Evolutionary conservation across 441 rosid genomes (phyloP).

Genomic region (Populus hybrid): DNA sequence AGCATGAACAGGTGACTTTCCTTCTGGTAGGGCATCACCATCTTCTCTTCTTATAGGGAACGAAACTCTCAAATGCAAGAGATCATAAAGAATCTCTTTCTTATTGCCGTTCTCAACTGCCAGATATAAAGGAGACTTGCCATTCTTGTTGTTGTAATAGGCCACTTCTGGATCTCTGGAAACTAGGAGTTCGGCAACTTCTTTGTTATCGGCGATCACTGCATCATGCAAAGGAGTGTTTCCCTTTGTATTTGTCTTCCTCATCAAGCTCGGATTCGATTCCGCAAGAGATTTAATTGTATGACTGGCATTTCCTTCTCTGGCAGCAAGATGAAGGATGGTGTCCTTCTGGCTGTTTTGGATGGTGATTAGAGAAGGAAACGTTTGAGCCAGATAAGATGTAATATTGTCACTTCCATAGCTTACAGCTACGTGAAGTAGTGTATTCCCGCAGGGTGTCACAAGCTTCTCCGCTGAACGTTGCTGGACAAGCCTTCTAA

Average conservation of each 20-base stretch:
- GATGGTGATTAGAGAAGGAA: not conserved
- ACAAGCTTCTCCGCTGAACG: too few relatives aligned
- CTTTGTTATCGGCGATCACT: not conserved
- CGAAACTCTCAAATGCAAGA: not conserved
- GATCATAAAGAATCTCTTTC: not conserved
- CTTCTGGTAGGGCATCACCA: not conserved
- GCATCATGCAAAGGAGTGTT: constrained; percentile 1
- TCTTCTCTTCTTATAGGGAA: not conserved
- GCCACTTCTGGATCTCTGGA: not conserved
- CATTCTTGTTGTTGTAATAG: not conserved
- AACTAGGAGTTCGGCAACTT: not conserved
- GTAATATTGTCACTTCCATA: not conserved
- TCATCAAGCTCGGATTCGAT: not conserved
- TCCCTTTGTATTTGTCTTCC: not conserved
- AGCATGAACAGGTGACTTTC: not conserved
- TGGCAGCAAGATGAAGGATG: not conserved
- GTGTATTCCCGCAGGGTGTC: not conserved
- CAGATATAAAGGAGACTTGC: constrained; percentile 2
- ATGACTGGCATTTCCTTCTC: not conserved
- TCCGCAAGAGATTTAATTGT: not conserved
- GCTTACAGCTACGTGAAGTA: not conserved
- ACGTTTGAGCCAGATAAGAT: not conserved
- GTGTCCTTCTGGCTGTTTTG: not conserved
- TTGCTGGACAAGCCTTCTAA: too few relatives aligned
- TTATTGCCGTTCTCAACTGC: not conserved